phyloP scores from a whole-genome alignment of 208 protist genomes.

The Kentomonas sorsogonicus region DNA sequence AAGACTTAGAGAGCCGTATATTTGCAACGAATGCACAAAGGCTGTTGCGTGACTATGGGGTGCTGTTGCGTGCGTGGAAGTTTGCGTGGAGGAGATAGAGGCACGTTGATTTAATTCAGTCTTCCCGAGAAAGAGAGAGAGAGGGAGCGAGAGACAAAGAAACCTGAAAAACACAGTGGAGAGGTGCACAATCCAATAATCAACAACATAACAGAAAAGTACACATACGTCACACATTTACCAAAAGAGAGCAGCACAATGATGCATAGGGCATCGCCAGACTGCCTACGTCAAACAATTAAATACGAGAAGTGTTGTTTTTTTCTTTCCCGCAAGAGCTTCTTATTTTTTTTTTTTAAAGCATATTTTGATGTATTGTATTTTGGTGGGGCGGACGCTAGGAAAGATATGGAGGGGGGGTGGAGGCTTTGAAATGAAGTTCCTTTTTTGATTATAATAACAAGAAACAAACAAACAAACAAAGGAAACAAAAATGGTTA shows the following conservation, averaged over 20 bases:
- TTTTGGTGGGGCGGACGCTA: not conserved
- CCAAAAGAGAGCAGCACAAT: too few species aligned
- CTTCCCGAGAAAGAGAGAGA: not conserved
- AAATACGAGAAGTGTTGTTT: too few species aligned
- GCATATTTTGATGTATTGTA: not conserved
- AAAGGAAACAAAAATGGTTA: not conserved
- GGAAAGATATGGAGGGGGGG: not conserved
- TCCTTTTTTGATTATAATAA: slow-evolving; percentile 8
- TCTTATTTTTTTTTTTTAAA: not conserved
- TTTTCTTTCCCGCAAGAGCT: too few species aligned
- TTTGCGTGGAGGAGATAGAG: not conserved
- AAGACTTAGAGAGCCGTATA: too few species aligned
- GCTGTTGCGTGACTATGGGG: too few species aligned
- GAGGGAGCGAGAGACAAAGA: slow-evolving; percentile 6
- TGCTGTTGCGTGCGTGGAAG: not conserved
- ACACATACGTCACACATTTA: too few species aligned
- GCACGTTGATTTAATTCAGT: not conserved
- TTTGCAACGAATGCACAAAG: too few species aligned
- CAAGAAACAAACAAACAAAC: slow-evolving; percentile 11
- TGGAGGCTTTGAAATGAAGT: not conserved
- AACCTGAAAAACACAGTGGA: not conserved
- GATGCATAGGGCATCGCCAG: too few species aligned
- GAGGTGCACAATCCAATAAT: not conserved
- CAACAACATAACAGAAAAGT: not conserved
- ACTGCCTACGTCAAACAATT: too few species aligned